Evolutionary conservation across 1,284 basidiomycete species (phyloP), one percentile per base, ranked within the genome.

Genomic region (Wolfiporia cocos): DNA sequence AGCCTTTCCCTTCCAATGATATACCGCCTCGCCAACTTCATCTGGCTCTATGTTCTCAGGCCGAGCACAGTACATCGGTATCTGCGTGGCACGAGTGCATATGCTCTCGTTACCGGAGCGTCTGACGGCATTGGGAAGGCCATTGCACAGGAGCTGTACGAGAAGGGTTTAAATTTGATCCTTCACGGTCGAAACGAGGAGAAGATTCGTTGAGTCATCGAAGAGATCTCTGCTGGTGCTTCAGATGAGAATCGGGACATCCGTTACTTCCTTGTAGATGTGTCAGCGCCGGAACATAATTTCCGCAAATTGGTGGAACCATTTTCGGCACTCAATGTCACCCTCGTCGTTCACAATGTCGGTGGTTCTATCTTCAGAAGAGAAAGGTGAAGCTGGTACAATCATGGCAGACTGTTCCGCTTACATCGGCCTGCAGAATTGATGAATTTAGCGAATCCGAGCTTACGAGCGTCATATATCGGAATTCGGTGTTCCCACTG

Each of bases 121-220:
- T 51, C 59, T 14, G 60, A 62, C 41, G 60, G 60, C 14, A 62
- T 62, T n/a, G 60, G 60, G 23, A 58, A 55, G 39, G 52, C 50
- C 3, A 33, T 51, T 5, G 58, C 59, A 7, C 46, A 47, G 4
- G 56, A 61, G 51, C 52, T 62, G 15, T 57, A 59, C 39, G 41
- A 39, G 22, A 49, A 47, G 22, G 58, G 59, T 14, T 62, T 62
- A 54, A 62, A 56, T 34, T 42, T 62, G 29, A 52, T 62, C 41
- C 37, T 62, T 15, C 60, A 62, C 33, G 60, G 58, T 15, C 48
- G 60, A 9, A 59, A 55, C 35, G 54, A 55, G 43, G 47, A 52
- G 37, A 61, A 61, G 48, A 50, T 61, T 49, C 44, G 47, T 40
- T 47, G 46, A 36, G 57, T 56, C 35, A 42, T 49, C 11, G 50